phyloP scores from a whole-genome alignment of 2,329 filamentous ascomycete species.

The Decorospora gaudefroyi region DNA sequence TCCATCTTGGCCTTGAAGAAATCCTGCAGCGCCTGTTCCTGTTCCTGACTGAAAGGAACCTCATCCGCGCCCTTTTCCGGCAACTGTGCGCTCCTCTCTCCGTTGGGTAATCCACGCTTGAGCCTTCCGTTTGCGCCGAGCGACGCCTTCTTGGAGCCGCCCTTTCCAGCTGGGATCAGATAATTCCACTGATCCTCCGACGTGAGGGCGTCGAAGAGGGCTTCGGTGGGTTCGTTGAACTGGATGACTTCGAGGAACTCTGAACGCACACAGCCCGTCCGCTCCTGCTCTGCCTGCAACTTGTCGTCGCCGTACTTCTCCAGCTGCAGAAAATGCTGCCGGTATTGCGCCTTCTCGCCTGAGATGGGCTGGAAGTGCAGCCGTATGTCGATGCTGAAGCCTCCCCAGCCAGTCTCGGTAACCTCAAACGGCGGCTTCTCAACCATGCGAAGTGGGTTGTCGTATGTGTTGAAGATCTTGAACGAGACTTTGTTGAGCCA shows the following conservation, averaged over 20 bases:
- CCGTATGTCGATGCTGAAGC: slow-evolving; percentile 95
- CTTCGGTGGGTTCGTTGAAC: slow-evolving; percentile 95
- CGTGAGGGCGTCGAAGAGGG: slow-evolving; percentile 86
- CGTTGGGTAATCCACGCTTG: slow-evolving; percentile 43
- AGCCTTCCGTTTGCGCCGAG: slow-evolving; percentile 40
- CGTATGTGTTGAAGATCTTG: slow-evolving; percentile 96
- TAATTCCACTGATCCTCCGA: slow-evolving; percentile 65
- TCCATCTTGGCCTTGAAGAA: slow-evolving; percentile 39
- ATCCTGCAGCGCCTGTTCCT: slow-evolving; percentile 41
- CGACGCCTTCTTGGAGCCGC: slow-evolving; percentile 50
- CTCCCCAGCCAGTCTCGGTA: slow-evolving; percentile 93
- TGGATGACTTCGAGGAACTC: slow-evolving; percentile 93
- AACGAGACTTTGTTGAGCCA: slow-evolving; percentile 98
- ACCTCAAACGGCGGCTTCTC: slow-evolving; percentile 83
- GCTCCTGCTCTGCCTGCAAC: slow-evolving; percentile 64
- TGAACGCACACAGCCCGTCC: slow-evolving; percentile 65
- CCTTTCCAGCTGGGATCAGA: slow-evolving; percentile 47
- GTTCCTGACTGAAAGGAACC: slow-evolving; percentile 44
- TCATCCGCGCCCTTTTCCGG: slow-evolving; percentile 43
- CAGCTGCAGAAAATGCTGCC: slow-evolving; percentile 89
- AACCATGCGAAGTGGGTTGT: slow-evolving; percentile 76
- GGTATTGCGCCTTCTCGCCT: slow-evolving; percentile 91
- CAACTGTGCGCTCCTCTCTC: slow-evolving; percentile 45
- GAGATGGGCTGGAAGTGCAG: slow-evolving; percentile 89
- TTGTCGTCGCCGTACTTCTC: slow-evolving; percentile 79